Base-by-base conservation (phyloP, 192 early-diverging fungal species). In the Dissophora globulifera region DNA sequence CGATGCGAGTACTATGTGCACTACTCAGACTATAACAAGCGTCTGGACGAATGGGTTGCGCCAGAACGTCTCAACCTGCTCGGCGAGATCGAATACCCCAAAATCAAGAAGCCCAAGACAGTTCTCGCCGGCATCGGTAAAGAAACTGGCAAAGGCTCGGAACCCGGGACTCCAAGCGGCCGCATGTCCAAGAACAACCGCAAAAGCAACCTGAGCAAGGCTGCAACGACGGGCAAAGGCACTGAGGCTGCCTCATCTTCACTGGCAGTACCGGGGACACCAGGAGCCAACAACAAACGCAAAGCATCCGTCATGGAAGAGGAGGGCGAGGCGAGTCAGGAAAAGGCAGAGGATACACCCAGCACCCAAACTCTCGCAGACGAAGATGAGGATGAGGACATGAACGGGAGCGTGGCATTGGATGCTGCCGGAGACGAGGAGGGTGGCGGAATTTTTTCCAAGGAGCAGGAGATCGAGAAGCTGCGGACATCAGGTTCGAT, bases 1-100 rank as follows among this genome's bases (percentile, higher is more conserved):
- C 57, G 81, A 55, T 58, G 84, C 33, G 88, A 95, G 83, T 97
- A 93, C 69, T 99, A 99, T 79, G 95, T 99, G 16, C 97, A 99
- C 78, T 97, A 96, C 67, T 88, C 96, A 6, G 91, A 94, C 54
- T 98, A 93, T 83, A 99, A 99, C 87, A 99, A 99, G 78, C 93
- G 98, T 19, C 83, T 99, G 50, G 98, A 99, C 83, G 96, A 97
- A 76, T 98, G 96, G 98, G 93, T 99, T 1, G 27, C 78, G 0
- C 78, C 87, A 2, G 78, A 86, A 7, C 84, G 92, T 16, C 81
- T 92, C 23, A 86, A 92, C 29, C 76, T 94, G 43, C 68, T 84
- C 33, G 84, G 86, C 35, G 90, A 86, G 1, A 88, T 94, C 27
- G 87, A 89, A 49, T 91, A 86, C 51, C 93, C 91, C 0, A 92